phyloP scores from a whole-genome alignment of 805 yeast species.

The Metschnikowia shivogae region DNA sequence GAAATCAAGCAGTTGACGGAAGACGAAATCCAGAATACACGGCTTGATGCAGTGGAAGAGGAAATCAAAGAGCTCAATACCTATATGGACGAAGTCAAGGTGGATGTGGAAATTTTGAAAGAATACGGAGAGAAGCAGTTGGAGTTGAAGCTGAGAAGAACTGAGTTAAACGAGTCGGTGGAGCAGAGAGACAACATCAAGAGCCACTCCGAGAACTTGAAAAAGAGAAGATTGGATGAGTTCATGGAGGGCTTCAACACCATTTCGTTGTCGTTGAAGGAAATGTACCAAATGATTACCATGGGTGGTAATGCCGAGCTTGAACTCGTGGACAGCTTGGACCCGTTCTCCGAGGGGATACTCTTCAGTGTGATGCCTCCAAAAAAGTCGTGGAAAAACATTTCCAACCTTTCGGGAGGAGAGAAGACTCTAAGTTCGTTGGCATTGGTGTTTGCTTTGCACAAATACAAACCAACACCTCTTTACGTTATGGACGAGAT shows the following conservation, averaged over 20 bases:
- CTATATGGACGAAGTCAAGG: constrained; percentile 51
- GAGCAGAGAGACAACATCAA: constrained; percentile 60
- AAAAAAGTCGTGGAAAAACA: constrained; percentile 94
- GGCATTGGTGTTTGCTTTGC: constrained; percentile 94
- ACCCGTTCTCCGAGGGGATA: constrained; percentile 98
- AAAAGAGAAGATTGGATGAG: constrained; percentile 73
- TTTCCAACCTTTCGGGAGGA: constrained; percentile 93
- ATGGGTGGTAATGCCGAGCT: constrained; percentile 99
- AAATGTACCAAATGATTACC: constrained; percentile 97
- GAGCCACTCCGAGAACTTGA: constrained; percentile 59
- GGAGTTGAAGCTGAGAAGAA: constrained; percentile 62
- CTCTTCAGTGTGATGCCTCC: constrained; percentile 99
- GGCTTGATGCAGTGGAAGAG: constrained; percentile 45
- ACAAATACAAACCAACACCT: constrained; percentile 95
- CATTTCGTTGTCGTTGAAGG: constrained; percentile 84
- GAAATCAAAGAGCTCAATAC: constrained; percentile 54
- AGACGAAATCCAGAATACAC: constrained; percentile 47
- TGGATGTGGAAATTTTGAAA: constrained; percentile 68
- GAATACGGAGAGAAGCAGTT: constrained; percentile 67
- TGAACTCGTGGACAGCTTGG: constrained; percentile 90
- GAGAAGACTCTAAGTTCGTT: constrained; percentile 93
- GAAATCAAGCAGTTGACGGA: constrained; percentile 42
- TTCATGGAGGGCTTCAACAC: constrained; percentile 89
- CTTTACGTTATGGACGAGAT: constrained; percentile 98
- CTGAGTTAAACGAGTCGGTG: constrained; percentile 67